These are phyloP conservation scores for Heterobasidion annosum DNA, from an alignment of 1,284 basidiomycete genomes.

Conservation along the genomic window DNA sequence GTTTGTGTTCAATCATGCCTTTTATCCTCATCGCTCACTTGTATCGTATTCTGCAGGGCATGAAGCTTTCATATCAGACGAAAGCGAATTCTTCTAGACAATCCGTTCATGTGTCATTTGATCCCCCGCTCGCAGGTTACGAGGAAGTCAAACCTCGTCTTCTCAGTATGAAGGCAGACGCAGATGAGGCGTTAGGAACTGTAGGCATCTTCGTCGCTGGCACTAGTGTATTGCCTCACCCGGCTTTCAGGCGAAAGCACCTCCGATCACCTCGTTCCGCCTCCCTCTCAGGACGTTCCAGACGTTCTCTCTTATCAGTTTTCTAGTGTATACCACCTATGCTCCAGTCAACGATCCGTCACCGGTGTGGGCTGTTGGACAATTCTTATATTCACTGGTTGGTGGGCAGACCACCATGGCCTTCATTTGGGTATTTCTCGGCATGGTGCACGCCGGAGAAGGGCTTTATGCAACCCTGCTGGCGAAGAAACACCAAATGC, in stretches of 20 bases:
- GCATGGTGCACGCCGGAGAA: slow-evolving; percentile 38
- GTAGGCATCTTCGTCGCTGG: slow-evolving; percentile 27
- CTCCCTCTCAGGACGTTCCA: slow-evolving; percentile 24
- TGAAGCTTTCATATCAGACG: slow-evolving; percentile 57
- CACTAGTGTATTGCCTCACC: background rate
- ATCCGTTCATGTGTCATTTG: slow-evolving; percentile 43
- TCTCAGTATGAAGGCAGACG: slow-evolving; percentile 63
- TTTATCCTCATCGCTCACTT: background rate
- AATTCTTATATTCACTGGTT: slow-evolving; percentile 13
- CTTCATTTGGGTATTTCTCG: slow-evolving; percentile 21
- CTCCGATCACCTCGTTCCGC: slow-evolving; percentile 49
- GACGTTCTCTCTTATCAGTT: slow-evolving; percentile 15
- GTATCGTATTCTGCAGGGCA: slow-evolving; percentile 36
- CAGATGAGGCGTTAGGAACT: slow-evolving; percentile 69
- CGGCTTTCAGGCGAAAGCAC: slow-evolving; percentile 45
- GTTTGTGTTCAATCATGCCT: slow-evolving; percentile 21
- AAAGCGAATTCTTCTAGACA: slow-evolving; percentile 24
- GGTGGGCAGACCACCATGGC: slow-evolving; percentile 15
- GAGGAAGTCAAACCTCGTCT: slow-evolving; percentile 74
- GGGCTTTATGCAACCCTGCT: slow-evolving; percentile 41
- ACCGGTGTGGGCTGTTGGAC: slow-evolving; percentile 17
- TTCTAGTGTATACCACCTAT: slow-evolving; percentile 32
- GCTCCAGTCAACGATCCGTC: slow-evolving; percentile 21
- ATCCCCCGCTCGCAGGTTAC: slow-evolving; percentile 63
- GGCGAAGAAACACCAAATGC: slow-evolving; percentile 48